Evolutionary conservation across 257 asterid genomes (phyloP).

Genomic region (Solanum bulbocastanum): DNA sequence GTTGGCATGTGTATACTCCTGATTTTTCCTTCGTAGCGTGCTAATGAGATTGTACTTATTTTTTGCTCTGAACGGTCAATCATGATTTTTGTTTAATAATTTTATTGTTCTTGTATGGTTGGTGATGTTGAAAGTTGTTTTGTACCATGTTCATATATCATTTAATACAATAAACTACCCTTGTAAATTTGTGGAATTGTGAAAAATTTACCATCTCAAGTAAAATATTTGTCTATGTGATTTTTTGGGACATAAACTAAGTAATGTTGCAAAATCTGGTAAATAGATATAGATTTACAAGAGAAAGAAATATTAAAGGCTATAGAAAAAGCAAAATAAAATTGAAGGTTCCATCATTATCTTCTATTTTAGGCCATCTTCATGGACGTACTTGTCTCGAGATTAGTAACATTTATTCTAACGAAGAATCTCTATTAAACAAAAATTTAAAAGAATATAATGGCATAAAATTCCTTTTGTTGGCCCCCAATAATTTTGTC

Average conservation of each 20-base stretch:
- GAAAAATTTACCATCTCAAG: neutral
- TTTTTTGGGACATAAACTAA: too few relatives aligned
- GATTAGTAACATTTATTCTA: neutral
- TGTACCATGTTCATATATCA: too few relatives aligned
- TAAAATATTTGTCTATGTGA: neutral
- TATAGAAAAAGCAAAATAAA: neutral
- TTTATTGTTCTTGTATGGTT: too few relatives aligned
- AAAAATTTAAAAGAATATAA: too few relatives aligned
- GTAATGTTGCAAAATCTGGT: neutral
- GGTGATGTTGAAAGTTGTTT: too few relatives aligned
- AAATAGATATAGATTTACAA: neutral
- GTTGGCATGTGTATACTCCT: too few relatives aligned
- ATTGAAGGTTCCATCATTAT: neutral
- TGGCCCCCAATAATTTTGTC: neutral
- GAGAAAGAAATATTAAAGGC: neutral
- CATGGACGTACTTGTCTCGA: neutral
- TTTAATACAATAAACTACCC: too few relatives aligned
- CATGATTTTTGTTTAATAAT: too few relatives aligned
- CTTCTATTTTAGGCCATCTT: neutral
- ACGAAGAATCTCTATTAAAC: neutral
- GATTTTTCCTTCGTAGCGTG: too few relatives aligned
- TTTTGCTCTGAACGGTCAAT: too few relatives aligned
- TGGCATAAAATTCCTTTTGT: neutral
- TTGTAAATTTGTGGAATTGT: neutral
- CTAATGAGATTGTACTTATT: too few relatives aligned